Evolutionary conservation across 352 stramenopile species (phyloP), one percentile per base, ranked within the genome.

Genomic region (Phytophthora megakarya): DNA sequence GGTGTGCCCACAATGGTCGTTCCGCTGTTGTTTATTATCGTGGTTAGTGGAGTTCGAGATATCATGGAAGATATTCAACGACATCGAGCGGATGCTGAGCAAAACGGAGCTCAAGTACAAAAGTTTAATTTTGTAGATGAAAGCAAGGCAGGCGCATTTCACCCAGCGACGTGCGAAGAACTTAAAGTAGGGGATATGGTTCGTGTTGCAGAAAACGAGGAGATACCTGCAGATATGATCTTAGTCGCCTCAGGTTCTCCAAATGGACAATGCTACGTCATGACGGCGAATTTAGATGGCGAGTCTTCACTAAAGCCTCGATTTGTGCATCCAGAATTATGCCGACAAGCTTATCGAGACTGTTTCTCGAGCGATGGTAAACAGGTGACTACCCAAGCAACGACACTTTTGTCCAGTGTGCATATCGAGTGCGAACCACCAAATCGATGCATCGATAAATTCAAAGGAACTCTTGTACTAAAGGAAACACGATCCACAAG

Each of bases 261-360:
- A 1, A 86, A 84, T 42, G 82, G 88, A 0, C 72, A 86, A 46
- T 93, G 81, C 63, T 96, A 86, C 45, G 85, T 95, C 16, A 90
- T 87, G 80, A 97, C 90, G 0, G 80, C 86, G 8, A 96, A 95
- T 45, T 66, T 97, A 11, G 90, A 97, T 55, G 90, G 90, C 3
- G 89, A 97, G 58, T 96, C 90, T 8, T 95, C 93, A 15, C 63
- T 97, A 23, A 97, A 97, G 62, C 77, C 84, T 1, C 74, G 86
- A 0, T 81, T 88, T 39, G 81, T 86, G n/a, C 78, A 76, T 10
- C 50, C 67, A 18, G 60, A 79, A 5, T 44, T 89, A 3, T 77
- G 68, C 40, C 52, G 52, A 21, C 19, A 50, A 4, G 22, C 67
- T 10, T 72, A 70, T 33, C 22, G 49, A 18, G 37, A 45, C 0